Evolutionary conservation across 164 flowering plant species (phyloP), one percentile per base, ranked within the genome.

Genomic region (Nymphaea thermarum): DNA sequence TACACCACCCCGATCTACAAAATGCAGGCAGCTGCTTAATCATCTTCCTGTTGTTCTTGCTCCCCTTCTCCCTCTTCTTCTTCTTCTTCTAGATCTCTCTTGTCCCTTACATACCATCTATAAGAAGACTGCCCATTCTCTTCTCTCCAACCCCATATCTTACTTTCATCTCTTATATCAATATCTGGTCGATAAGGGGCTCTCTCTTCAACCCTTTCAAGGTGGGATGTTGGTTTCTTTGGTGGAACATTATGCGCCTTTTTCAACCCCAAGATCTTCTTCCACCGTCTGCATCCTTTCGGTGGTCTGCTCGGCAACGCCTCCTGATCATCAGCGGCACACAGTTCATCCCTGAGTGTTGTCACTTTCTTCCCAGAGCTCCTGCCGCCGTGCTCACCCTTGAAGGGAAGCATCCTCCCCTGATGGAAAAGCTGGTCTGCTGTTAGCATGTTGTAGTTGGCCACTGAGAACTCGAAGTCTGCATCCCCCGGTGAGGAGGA

Each of bases 341-440:
- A 88, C 43, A 87, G 80, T 65, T 88, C 91, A 68, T 88, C 94
- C 43, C 83, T 73, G 61, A 87, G 69, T 0, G 91, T 91, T 75
- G 66, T 77, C 73, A 76, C 81, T 72, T 70, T 74, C 65, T 63
- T 51, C 68, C 67, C 74, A 55, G 66, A 74, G 66, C 44, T 68
- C 36, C 36, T 25, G 36, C 36, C 36, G 57, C 57, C 14, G 67
- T 68, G 63, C 42, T 78, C 74, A 15, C 81, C 85, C 79, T 82
- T 88, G 69, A 77, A 71, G 4, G 94, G 94, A 62, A 91, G 45
- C 73, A 90, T 67, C 76, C 74, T 75, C 0, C 94, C 94, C 76
- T 87, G 79, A 76, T 47, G 84, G 80, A 91, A 82, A 62, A 88
- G 73, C 79, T 91, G 86, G 69, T 91, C 97, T 6, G 94, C 94